Evolutionary conservation across 768 basidiomycete genomes (phyloP), one percentile per base, ranked within the genome.

Genomic region (Gloeophyllum trabeum): DNA sequence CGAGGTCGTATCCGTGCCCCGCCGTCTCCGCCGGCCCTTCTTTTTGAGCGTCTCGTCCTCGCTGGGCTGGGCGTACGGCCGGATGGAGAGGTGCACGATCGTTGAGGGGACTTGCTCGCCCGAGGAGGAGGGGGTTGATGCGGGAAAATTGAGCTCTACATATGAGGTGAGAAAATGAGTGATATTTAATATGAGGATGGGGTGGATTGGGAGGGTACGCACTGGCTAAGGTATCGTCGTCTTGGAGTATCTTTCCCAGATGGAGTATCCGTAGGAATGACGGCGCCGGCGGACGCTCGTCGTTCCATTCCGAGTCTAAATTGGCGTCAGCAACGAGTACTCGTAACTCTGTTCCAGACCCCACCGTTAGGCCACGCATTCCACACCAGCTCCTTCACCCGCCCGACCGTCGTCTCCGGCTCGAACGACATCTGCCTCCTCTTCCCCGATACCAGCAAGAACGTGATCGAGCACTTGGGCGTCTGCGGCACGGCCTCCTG

Each of bases 371-470:
- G 82, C 85, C 86, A 89, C 24, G 76, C 71, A 61, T 79, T 84
- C 85, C 86, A 88, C 26, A 80, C 74, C 37, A 89, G 70, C 61
- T 89, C 86, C 60, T 88, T 88, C 22, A 86, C 79, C 50, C 86
- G 67, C 14, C 81, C 82, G 24, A 88, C 64, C 0, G 82, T 81
- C 18, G 73, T 81, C 49, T 76, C 75, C 10, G 83, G 82, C 22
- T 84, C 81, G 49, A 89, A 89, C 0, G 70, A 62, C 73, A 87
- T 83, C 0, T 76, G 75, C 47, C 78, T 67, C 46, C 83, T 65
- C 32, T 69, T 62, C 0, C 85, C 83, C 0, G 81, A 77, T 21
- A 86, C 71, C 39, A 86, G 67, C 35, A 89, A 64, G 57, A 89
- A 86, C 0, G 81, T 83, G 34, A 89, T 52, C 20, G 70, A 69